Evolutionary conservation across 176 grass and related monocot species (phyloP), one percentile per base, ranked within the genome.

Genomic region (Secale cereale): DNA sequence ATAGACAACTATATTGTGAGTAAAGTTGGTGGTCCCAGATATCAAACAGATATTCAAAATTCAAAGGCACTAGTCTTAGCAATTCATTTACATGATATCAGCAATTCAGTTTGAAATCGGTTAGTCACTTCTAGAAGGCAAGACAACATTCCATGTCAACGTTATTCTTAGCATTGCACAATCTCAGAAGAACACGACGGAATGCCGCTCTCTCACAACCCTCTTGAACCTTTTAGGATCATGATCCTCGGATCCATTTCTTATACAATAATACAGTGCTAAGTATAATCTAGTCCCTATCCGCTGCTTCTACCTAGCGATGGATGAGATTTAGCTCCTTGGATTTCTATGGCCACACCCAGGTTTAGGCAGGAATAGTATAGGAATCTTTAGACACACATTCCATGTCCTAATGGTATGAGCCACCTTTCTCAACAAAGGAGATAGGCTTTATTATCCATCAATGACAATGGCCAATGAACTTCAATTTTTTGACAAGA

Each of bases 1-100:
- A 13, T 86, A 72, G 82, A 59, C 60, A 83, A 46, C 59, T 81
- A 87, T 67, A 70, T 77, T 88, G 68, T 32, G 81, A 81, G 33
- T 62, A 26, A 78, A 69, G n/a, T 71, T 25, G 20, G 56, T 81
- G 52, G 17, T 77, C 25, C 4, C 57, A 79, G 28, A 23, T 75
- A 66, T 78, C 40, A 67, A 56, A 65, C 15, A 74, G 33, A 43
- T 29, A 56, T 29, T 59, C 2, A 59, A 56, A 76, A 43, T 12
- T 61, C 39, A 30, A 75, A 86, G 30, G 5, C 26, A 73, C 41
- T 52, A 43, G 11, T 74, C 66, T 71, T 64, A 75, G 62, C 40
- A 66, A 76, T 83, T 82, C 71, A 67, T 54, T 85, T 70, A 52
- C 16, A 70, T 52, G 31, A 85, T 56, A 65, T 85, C 9, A 70